These are phyloP conservation scores for Peronospora destructor DNA, from an alignment of 352 stramenopile genomes.

Conservation along the genomic window DNA sequence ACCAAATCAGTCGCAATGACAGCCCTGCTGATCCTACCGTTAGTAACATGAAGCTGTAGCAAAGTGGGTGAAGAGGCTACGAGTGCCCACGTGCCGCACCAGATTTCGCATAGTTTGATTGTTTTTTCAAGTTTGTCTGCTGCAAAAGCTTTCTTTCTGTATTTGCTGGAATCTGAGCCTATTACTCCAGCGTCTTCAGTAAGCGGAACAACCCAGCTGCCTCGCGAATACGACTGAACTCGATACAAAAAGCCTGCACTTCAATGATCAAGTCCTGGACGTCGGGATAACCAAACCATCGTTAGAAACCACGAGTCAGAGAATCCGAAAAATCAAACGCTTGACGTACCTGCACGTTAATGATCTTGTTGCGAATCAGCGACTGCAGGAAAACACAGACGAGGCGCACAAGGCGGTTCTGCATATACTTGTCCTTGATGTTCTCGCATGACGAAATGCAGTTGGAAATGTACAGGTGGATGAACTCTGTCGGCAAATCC, in stretches of 20 bases:
- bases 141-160: constrained; percentile 22
- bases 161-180: constrained; percentile 28
- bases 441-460: constrained; percentile 98
- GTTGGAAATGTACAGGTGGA: constrained; percentile 98
- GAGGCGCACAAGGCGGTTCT: constrained; percentile 95
- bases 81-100: constrained; percentile 21
- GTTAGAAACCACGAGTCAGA: constrained; percentile 10
- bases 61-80: constrained; percentile 15
- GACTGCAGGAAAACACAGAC: constrained; percentile 98
- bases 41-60: constrained; percentile 8
- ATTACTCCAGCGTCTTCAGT: constrained; percentile 93
- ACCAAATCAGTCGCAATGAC: constrained; percentile 2
- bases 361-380: constrained; percentile 98
- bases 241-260: constrained; percentile 98
- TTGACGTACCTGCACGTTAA: constrained; percentile 91
- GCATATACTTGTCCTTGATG: constrained; percentile 98
- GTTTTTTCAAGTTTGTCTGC: constrained; percentile 12
- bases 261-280: constrained; percentile 95
- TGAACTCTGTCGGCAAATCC: constrained; percentile 94
- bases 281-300: constrained; percentile 8
- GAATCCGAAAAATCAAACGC: neutral
- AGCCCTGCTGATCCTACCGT: constrained; percentile 2
- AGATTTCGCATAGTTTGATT: constrained; percentile 18
- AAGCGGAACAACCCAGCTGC: constrained; percentile 94
- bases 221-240: constrained; percentile 97